Conservation (phyloP, 495 filamentous ascomycete genomes). For the Annulohypoxylon bovei region DNA sequence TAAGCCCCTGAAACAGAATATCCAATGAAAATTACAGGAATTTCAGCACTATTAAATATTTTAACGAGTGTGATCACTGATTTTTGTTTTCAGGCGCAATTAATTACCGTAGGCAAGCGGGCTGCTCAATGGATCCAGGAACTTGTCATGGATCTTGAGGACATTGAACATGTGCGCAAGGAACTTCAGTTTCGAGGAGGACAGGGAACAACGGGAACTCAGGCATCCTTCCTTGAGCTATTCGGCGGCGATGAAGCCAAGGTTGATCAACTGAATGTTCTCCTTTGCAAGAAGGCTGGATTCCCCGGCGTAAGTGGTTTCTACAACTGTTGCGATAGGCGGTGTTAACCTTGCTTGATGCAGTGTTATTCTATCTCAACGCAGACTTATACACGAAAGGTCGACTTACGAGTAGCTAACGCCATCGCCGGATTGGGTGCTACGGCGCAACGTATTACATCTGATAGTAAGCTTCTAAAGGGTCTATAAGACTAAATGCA, state of each 20-base stretch:
- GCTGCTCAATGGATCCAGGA: conserved; percentile 86
- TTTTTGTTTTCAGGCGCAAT: conserved; percentile 48
- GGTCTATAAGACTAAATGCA: neutral
- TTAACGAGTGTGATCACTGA: neutral
- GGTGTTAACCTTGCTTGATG: neutral
- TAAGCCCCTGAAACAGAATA: neutral
- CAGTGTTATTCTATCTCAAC: conserved; percentile 62
- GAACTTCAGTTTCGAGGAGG: conserved; percentile 86
- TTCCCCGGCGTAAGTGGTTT: conserved; percentile 62
- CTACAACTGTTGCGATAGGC: neutral
- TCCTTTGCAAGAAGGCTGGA: conserved; percentile 85
- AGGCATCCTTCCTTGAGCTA: conserved; percentile 76
- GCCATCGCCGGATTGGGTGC: conserved; percentile 84
- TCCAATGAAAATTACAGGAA: neutral
- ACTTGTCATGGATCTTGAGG: conserved; percentile 84
- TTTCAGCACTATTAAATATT: neutral
- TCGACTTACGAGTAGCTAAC: conserved; percentile 83
- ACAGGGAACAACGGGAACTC: conserved; percentile 64
- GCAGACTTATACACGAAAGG: conserved; percentile 72
- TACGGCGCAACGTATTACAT: conserved; percentile 76
- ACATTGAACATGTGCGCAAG: conserved; percentile 77
- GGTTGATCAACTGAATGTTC: conserved; percentile 77
- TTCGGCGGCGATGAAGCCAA: conserved; percentile 84
- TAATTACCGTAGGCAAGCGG: conserved; percentile 85
- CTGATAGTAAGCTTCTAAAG: conserved; percentile 19